Base-by-base conservation (phyloP, 176 grass and related monocot genomes). In the Oryza meridionalis region DNA sequence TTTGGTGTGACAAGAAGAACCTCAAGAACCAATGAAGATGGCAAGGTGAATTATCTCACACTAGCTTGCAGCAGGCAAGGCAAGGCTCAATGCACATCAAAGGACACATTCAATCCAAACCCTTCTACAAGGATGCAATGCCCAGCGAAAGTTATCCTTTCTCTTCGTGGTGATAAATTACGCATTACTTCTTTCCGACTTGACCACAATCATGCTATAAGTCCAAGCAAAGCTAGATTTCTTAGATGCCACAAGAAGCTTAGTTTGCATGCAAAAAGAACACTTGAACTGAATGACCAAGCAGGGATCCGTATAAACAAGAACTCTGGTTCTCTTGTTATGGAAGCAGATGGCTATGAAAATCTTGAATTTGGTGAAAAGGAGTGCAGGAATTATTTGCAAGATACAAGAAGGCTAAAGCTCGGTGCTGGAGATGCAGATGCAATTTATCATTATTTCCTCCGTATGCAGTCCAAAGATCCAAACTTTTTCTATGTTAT, bases 191-290 rank as follows among this genome's bases (percentile, higher is more conserved):
- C 58, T 17, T 6, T 65, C 6, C 43, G 3, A 7, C 24, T 21
- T 78, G 76, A 66, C 0, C 38, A 79, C 4, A 79, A 66, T 79
- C 62, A 67, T 79, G 37, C 7, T 29, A 29, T 32, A 17, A 67
- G 62, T 79, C 77, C 62, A 21, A 45, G 62, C 62, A 67, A 79
- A 66, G 3, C 77, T 25, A 78, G 21, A 29, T 44, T 65, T 65
- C 59, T 65, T 4, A 78, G 76, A 25, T 78, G 59, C 3, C 76
- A 65, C 14, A 78, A 65, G 76, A 65, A 78, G 44, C n/a, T 78
- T 9, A 38, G 65, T 42, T 45, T 78, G 13, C 13, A 25, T 65
- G 37, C 59, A 21, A 77, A 77, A 24, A 44, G 58, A 45, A 78
- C 16, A 3, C 14, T 78, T 67, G 24, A 79, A 43, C 61, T 66